Evolutionary conservation across 805 yeast species (phyloP), one percentile per base, ranked within the genome.

Genomic region (Hanseniaspora opuntiae): DNA sequence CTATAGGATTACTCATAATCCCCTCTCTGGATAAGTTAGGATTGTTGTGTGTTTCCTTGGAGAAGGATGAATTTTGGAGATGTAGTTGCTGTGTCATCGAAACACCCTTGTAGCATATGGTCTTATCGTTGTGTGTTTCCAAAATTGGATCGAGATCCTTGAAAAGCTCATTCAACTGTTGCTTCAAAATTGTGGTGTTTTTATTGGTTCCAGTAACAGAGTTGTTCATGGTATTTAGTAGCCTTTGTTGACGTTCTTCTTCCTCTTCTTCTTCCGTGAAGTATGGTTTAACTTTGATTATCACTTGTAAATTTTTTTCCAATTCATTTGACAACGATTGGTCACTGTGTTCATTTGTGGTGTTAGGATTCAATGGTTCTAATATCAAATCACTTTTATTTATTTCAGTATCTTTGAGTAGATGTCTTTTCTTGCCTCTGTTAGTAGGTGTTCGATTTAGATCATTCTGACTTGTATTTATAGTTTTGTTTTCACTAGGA

Each of bases 1-100:
- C 54, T 16, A 51, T 51, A n/a, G 54, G 54, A n/a, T 51, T 51
- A 24, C 48, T 44, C 54, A 51, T 51, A 16, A 37, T 28, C 3
- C 38, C 38, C 8, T 51, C 54, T 22, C 54, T 51, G 4, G 48
- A 37, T 6, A 30, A 12, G 16, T 51, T 51, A 3, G 44, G 32
- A n/a, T 42, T 39, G 33, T 37, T 36, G n/a, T 47, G 33, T 14
- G 46, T 32, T 19, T 28, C 37, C 17, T 44, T 44, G 11, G 47
- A 42, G 8, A 42, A 10, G 3, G 22, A 25, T 5, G 32, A 17
- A 24, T 44, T 44, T 12, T 49, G 47, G 3, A 50, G n/a, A 12
- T 50, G 53, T 4, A 50, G 19, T 25, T 50, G 54, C 24, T 51
- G 54, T 5, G 54, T 51, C 25, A 44, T 40, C 24, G 54, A 44